Evolutionary conservation across 2,329 filamentous ascomycete genomes (phyloP), one percentile per base, ranked within the genome.

Genomic region (Colletotrichum sp.): DNA sequence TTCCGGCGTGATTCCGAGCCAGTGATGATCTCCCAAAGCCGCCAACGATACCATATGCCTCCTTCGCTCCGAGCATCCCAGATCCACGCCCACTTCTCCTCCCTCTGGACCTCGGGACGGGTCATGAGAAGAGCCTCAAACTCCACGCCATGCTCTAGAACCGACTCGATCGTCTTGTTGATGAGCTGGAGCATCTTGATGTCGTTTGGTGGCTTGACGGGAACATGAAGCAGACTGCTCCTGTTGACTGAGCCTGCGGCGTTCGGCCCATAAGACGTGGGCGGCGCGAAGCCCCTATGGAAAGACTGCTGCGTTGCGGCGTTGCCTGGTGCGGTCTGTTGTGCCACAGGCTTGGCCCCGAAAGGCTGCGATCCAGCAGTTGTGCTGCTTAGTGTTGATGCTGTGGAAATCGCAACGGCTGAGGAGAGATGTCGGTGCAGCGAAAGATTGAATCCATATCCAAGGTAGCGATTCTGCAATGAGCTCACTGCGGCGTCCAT

Each of bases 41-140:
- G 92, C 94, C 95, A 99, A 59, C 97, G 93, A 84, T 99, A 99
- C 90, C 96, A 99, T 18, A 98, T 91, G 18, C 94, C 96, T 30
- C 92, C 96, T 77, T 90, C 88, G 81, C 93, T 96, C 78, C 93
- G 91, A 24, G 96, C 91, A 83, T 99, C 94, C 93, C 95, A 99
- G 7, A 99, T 88, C 95, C 96, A 99, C 0, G 96, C 94, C 93
- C 96, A 99, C 79, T 94, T 96, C 83, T 98, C 95, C 76, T 98
- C 95, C 55, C 90, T 90, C 82, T 98, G 95, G 2, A 99, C 94
- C 71, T 96, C 92, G 0, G 94, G 92, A 21, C 95, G 90, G 66
- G 93, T 94, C 97, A 99, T 99, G 8, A 99, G 89, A 3, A 98
- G 88, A 7, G 96, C 96, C 84, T 99, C 97, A 77, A 98, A 98